Base-by-base conservation (phyloP, 1,284 basidiomycete genomes). In the Leccinum glutinopallens region DNA sequence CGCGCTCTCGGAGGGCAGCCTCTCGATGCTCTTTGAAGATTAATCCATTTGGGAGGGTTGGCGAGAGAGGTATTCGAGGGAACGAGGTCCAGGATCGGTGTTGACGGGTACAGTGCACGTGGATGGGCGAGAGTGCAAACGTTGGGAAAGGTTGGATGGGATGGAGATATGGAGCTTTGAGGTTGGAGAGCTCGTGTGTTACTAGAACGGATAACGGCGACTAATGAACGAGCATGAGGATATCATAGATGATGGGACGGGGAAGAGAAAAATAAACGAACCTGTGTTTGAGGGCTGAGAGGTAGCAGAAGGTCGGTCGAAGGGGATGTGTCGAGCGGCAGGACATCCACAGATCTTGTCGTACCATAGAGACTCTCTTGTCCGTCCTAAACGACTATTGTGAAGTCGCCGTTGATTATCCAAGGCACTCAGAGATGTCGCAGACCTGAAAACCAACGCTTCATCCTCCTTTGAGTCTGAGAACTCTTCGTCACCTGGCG, bases 271-370 rank as follows among this genome's bases (percentile, higher is more conserved):
- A 72, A 19, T 10, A 22, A 33, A 66, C 73, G 49, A 15, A 76
- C 73, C 61, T 68, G 25, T 25, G 25, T 25, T 25, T 22, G 22
- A 22, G 32, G 32, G 32, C 8, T 33, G 8, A 33, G 32, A 33
- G 8, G 32, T 8, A 33, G 32, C 32, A 33, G 41, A 15, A 19
- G 22, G 57, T 59, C 64, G 57, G 49, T 66, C 32, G 54, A 39
- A 7, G 60, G 49, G 49, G 13, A 25, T 33, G 32, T 33, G 35
- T 35, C 35, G 37, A 39, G 37, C 37, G 13, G 37, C 72, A 79
- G 15, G 90, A 92, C 66, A 83, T 92, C 22, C 91, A 92, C 80
- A 92, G 88, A 74, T 87, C 89, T 4, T 92, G 91, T 81, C 89
- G 87, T 73, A 83, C 88, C 22, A 22, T 22, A 22, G 22, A 22